Conservation (phyloP, 495 filamentous ascomycete species). For the Penicilliopsis zonata region DNA sequence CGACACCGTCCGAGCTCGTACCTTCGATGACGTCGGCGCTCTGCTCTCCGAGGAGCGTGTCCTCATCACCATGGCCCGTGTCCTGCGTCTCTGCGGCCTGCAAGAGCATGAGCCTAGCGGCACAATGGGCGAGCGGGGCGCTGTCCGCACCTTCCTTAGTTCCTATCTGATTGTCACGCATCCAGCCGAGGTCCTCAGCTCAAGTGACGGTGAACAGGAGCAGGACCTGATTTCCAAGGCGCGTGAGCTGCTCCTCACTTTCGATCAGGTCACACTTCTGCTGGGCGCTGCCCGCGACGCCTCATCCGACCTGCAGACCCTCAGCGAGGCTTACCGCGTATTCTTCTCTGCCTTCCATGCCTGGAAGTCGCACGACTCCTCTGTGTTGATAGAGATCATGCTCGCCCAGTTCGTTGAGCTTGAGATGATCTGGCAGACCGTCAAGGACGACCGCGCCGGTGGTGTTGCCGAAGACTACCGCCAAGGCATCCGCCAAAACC, state of each 20-base stretch:
- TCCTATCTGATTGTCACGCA: slow-evolving; percentile 89
- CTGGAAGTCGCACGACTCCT: slow-evolving; percentile 90
- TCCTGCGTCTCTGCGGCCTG: slow-evolving; percentile 68
- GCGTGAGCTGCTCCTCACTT: slow-evolving; percentile 67
- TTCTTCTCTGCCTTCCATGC: slow-evolving; percentile 89
- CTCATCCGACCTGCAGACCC: slow-evolving; percentile 30
- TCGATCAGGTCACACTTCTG: slow-evolving; percentile 62
- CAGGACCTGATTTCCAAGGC: slow-evolving; percentile 86
- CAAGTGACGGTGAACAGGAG: slow-evolving; percentile 74
- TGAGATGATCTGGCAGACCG: slow-evolving; percentile 91
- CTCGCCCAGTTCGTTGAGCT: slow-evolving; percentile 89
- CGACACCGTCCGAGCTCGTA: slow-evolving; percentile 56
- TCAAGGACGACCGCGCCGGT: slow-evolving; percentile 81
- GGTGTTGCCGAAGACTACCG: slow-evolving; percentile 80
- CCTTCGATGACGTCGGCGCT: slow-evolving; percentile 70
- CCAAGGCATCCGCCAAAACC: slow-evolving; percentile 88
- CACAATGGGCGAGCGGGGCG: slow-evolving; percentile 60
- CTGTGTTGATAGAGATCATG: slow-evolving; percentile 86
- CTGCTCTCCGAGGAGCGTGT: slow-evolving; percentile 68
- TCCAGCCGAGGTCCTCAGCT: slow-evolving; percentile 78
- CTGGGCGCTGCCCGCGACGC: slow-evolving; percentile 35
- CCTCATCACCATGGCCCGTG: slow-evolving; percentile 51
- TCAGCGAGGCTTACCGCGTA: slow-evolving; percentile 54
- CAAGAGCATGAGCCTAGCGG: slow-evolving; percentile 58
- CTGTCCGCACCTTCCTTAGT: slow-evolving; percentile 81